Conservation (phyloP, 2,329 filamentous ascomycete species). For the Fusarium marasasianum region DNA sequence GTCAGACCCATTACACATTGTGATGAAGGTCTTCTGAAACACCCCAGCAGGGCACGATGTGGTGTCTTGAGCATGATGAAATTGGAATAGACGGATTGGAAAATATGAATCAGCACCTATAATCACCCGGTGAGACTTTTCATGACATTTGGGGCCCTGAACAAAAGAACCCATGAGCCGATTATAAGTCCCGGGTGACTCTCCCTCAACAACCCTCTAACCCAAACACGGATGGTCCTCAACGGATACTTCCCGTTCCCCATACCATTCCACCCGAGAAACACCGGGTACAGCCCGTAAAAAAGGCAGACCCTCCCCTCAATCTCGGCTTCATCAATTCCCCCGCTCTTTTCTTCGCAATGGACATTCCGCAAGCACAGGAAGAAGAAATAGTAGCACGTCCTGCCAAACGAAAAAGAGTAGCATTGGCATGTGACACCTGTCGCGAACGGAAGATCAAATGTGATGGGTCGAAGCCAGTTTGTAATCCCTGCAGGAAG, state of each 20-base stretch:
- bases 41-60: not conserved
- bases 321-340: not conserved
- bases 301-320: not conserved
- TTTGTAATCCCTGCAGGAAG: conserved; percentile 1
- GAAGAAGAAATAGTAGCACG: not conserved
- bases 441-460: conserved; percentile 12
- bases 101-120: accelerated
- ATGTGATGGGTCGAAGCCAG: not conserved
- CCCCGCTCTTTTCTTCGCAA: not conserved
- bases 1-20: not conserved
- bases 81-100: accelerated
- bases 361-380: not conserved
- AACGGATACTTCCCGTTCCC: not conserved
- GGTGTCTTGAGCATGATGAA: not conserved
- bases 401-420: not conserved
- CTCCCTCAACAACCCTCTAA: accelerated
- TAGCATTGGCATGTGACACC: conserved; percentile 8
- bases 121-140: accelerated
- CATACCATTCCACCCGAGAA: not conserved
- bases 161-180: not conserved
- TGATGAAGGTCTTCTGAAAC: not conserved
- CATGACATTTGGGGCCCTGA: not conserved
- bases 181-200: not conserved
- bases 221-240: not conserved
- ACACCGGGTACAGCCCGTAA: conserved; percentile 4